A percentile compares a stretch with the other conserved stretches of the same genome.
These are phyloP conservation scores for Tricholoma sp. DNA, from an alignment of 768 basidiomycete species.

Conservation along the genomic window DNA sequence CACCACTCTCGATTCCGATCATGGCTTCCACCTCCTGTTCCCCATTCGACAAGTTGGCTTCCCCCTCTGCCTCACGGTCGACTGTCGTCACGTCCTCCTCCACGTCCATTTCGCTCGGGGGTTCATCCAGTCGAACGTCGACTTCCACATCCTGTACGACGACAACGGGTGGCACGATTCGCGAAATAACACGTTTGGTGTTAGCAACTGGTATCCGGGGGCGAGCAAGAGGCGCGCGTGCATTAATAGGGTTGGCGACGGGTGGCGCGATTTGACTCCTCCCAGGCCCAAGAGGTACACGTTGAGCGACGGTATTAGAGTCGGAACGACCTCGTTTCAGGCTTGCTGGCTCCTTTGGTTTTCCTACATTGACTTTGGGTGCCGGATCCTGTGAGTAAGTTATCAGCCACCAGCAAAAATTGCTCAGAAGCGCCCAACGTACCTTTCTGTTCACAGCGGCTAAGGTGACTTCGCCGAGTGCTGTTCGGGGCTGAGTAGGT, in stretches of 20 bases:
- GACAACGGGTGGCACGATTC: conserved; percentile 39
- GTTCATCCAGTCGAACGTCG: conserved; percentile 28
- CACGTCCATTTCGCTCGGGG: conserved; percentile 59
- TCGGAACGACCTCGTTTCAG: conserved; percentile 65
- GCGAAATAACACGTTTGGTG: conserved; percentile 32
- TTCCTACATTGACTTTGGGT: conserved; percentile 44
- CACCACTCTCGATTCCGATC: conserved; percentile 48
- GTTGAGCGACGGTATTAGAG: conserved; percentile 58
- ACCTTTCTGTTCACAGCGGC: conserved; percentile 77
- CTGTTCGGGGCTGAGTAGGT: conserved; percentile 58
- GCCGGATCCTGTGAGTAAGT: conserved; percentile 37
- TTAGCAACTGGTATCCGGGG: conserved; percentile 23
- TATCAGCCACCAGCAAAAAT: conserved; percentile 13
- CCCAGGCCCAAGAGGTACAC: conserved; percentile 62
- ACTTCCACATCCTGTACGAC: conserved; percentile 32
- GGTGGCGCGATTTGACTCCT: conserved; percentile 41
- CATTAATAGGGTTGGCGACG: conserved; percentile 35
- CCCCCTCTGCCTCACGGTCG: conserved; percentile 35
- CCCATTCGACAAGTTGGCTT: conserved; percentile 33
- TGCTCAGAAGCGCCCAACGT: conserved; percentile 18
- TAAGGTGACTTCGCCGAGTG: conserved; percentile 77
- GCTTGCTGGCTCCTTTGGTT: conserved; percentile 65
- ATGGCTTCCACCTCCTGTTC: conserved; percentile 64
- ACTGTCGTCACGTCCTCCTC: conserved; percentile 39
- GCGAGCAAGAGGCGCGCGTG: conserved; percentile 29